phyloP scores from a whole-genome alignment of 2,329 filamentous ascomycete genomes.

The Sphaceloma murrayae region DNA sequence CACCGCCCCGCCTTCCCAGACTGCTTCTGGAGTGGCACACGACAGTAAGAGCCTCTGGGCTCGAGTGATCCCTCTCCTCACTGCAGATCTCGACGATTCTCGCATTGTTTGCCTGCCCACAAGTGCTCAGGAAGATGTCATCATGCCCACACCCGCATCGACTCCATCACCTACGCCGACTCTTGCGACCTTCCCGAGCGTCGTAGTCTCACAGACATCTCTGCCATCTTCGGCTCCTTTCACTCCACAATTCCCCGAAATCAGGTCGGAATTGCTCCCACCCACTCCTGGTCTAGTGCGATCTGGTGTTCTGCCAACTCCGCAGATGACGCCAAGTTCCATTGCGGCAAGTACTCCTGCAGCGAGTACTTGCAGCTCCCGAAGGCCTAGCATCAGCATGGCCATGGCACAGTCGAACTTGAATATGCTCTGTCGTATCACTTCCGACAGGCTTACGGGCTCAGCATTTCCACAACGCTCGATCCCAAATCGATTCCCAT shows the following conservation, averaged over 20 bases:
- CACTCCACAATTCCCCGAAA: slow-evolving; percentile 42
- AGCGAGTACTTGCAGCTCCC: slow-evolving; percentile 45
- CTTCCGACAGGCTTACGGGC: slow-evolving; percentile 40
- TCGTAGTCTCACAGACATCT: slow-evolving; percentile 32
- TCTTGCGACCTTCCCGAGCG: slow-evolving; percentile 2
- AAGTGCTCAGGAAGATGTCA: not conserved
- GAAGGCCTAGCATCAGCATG: slow-evolving; percentile 48
- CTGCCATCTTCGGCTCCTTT: slow-evolving; percentile 36
- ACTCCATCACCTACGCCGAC: slow-evolving; percentile 15
- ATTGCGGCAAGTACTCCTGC: slow-evolving; percentile 49
- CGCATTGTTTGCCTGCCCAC: slow-evolving; percentile 10
- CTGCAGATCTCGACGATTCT: slow-evolving; percentile 45
- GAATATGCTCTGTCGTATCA: slow-evolving; percentile 46
- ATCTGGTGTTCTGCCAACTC: slow-evolving; percentile 50
- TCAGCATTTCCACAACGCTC: slow-evolving; percentile 38
- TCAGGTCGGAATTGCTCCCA: slow-evolving; percentile 40
- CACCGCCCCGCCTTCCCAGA: slow-evolving; percentile 47
- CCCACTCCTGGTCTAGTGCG: slow-evolving; percentile 47
- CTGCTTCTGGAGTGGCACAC: slow-evolving; percentile 23
- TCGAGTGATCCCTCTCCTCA: slow-evolving; percentile 45
- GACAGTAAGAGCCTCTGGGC: slow-evolving; percentile 31
- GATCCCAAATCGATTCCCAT: slow-evolving; percentile 31
- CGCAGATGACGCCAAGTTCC: slow-evolving; percentile 50
- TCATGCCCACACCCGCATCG: not conserved
- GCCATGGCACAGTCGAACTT: slow-evolving; percentile 51